phyloP scores from a whole-genome alignment of 1,284 basidiomycete genomes.

The Cerioporus squamosus region DNA sequence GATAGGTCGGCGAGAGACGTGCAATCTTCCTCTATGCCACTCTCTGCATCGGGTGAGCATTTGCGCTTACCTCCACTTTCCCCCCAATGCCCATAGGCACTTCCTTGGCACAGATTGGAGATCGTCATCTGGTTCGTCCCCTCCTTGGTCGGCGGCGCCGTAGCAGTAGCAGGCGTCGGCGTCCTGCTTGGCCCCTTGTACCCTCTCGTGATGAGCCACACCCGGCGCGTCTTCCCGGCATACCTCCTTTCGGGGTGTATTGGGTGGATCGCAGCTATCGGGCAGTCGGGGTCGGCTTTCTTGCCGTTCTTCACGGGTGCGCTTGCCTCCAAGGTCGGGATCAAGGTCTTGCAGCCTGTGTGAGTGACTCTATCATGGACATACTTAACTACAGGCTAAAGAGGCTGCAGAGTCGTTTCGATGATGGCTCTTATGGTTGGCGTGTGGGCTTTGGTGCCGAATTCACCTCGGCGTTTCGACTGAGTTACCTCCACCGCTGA shows the following conservation, averaged over 20 bases:
- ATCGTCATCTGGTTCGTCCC: constrained; percentile 65
- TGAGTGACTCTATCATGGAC: constrained; percentile 4
- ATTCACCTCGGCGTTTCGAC: constrained; percentile 4
- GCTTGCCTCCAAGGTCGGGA: constrained; percentile 50
- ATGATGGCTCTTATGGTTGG: constrained; percentile 8
- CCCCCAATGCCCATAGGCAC: not conserved
- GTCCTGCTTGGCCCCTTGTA: constrained; percentile 56
- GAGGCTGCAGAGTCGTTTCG: not conserved
- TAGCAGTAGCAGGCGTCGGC: constrained; percentile 59
- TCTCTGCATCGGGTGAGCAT: constrained; percentile 39
- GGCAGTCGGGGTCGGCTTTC: constrained; percentile 57
- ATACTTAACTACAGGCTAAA: not conserved
- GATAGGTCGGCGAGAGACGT: constrained; percentile 46
- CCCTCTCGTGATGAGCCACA: constrained; percentile 56
- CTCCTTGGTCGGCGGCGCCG: constrained; percentile 54
- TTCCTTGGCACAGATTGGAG: constrained; percentile 46
- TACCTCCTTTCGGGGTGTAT: constrained; percentile 59
- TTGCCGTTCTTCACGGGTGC: constrained; percentile 62
- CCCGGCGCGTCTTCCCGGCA: constrained; percentile 51
- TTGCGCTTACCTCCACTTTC: too few species aligned
- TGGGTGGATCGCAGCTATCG: constrained; percentile 61
- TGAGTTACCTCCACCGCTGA: not conserved
- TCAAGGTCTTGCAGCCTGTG: constrained; percentile 29
- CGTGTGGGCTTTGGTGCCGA: constrained; percentile 6
- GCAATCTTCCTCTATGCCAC: constrained; percentile 45